Conservation (phyloP, 805 yeast genomes). For the Candida glaebosa region DNA sequence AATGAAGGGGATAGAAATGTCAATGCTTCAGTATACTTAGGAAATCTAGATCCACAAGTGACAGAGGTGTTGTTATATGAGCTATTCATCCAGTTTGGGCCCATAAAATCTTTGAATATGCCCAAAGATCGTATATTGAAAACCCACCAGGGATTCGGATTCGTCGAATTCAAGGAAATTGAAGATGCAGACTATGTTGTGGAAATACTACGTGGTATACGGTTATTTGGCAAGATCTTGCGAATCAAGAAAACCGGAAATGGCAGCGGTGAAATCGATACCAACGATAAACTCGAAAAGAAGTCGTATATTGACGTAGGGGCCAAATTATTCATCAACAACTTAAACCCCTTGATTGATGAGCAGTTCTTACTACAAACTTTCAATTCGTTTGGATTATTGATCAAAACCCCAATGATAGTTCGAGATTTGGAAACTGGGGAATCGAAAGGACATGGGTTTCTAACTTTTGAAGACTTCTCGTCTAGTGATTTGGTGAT, state of each 20-base stretch:
- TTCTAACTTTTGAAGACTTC: conserved; percentile 61
- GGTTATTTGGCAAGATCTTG: conserved; percentile 58
- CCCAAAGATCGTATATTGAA: conserved; percentile 76
- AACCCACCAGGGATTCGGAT: conserved; percentile 83
- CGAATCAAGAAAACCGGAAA: conserved; percentile 44
- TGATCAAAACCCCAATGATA: conserved; percentile 49
- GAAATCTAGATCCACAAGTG: conserved; percentile 75
- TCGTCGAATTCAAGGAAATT: conserved; percentile 61
- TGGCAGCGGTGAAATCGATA: conserved; percentile 1
- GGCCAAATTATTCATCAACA: conserved; percentile 52
- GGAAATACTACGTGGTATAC: conserved; percentile 55
- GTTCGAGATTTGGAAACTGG: conserved; percentile 45
- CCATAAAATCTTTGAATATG: conserved; percentile 63
- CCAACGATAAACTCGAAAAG: conserved; percentile 3
- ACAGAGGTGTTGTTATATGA: conserved; percentile 74
- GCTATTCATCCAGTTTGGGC: conserved; percentile 80
- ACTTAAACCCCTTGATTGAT: conserved; percentile 65
- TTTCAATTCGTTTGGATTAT: conserved; percentile 65
- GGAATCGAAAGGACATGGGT: conserved; percentile 60
- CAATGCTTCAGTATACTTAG: conserved; percentile 70
- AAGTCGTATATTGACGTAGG: conserved; percentile 41
- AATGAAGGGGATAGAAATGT: conserved; percentile 50
- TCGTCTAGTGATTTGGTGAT: conserved; percentile 71
- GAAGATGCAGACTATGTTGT: conserved; percentile 71
- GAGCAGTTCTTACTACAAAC: conserved; percentile 52